Base-by-base conservation (phyloP, 2,329 filamentous ascomycete species). In the Thyridium curvatum region DNA sequence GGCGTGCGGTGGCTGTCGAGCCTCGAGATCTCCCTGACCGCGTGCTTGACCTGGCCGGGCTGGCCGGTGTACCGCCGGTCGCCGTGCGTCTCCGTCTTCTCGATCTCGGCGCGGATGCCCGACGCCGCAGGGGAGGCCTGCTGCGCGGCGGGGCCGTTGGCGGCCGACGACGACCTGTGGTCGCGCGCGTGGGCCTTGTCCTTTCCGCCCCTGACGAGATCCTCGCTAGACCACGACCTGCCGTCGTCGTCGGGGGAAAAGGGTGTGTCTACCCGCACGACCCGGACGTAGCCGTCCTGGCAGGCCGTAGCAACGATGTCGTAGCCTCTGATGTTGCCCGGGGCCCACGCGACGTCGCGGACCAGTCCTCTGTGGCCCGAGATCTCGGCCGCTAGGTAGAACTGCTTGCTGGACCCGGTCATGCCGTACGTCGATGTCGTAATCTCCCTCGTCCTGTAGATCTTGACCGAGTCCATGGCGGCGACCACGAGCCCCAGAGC, bases 221-320 rank as follows among this genome's bases (percentile, higher is more conserved):
- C 67, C 6, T 61, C 53, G 7, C 60, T 57, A 5, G 70, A 65
- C 74, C 70, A 79, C 6, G 64, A 65, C 48, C 66, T 72, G 34
- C 59, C 72, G 50, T 64, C 73, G 50, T 64, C 73, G 44, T 60
- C 66, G 44, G 54, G 63, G 46, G 51, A 58, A 44, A 62, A 63
- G 1, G 74, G 72, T 0, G 84, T 84, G 29, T 82, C 78, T 14
- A 94, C 60, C 51, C 91, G 81, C 54, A 94, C 95, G n/a, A 98
- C 84, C 31, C 91, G 77, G 31, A 96, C 80, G 50, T 80, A 82
- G 3, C 93, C 91, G 56, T 98, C 93, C 60, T 94, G 94, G 56
- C 87, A 93, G 3, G 89, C 91, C 6, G 90, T 94, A 3, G 91
- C 93, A 50, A 97, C 76, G 41, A 91, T 75, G 59, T 98, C 93